These are phyloP conservation scores for Nymphaea thermarum DNA, from an alignment of 164 flowering plant genomes.

Conservation along the genomic window DNA sequence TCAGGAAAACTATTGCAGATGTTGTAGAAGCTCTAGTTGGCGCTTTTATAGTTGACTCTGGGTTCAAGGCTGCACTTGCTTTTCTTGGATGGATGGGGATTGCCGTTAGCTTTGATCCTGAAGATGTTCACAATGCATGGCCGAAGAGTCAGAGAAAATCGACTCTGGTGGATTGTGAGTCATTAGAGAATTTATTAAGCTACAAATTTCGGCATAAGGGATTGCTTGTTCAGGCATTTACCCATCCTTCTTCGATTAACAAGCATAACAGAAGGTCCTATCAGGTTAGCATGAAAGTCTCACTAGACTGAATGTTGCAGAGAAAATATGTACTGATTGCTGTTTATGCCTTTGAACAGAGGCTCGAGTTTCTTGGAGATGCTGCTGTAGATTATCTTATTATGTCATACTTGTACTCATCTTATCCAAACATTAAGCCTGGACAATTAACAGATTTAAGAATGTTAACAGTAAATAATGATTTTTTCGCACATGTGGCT, in stretches of 20 bases:
- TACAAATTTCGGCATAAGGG: constrained; percentile 57
- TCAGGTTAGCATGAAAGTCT: constrained; percentile 43
- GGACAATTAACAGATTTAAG: constrained; percentile 92
- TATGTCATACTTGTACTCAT: constrained; percentile 80
- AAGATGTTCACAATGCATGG: constrained; percentile 31
- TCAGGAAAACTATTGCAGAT: constrained; percentile 82
- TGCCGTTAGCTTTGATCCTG: constrained; percentile 44
- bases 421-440: constrained; percentile 78
- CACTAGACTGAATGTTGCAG: background rate
- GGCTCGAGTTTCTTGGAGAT: constrained; percentile 97
- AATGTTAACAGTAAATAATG: constrained; percentile 60
- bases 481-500: constrained; percentile 68
- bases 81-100: constrained; percentile 90
- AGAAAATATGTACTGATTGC: constrained; percentile 1
- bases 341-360: constrained; percentile 30
- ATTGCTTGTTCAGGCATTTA: constrained; percentile 76
- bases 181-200: constrained; percentile 43
- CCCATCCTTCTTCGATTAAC: constrained; percentile 72
- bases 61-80: constrained; percentile 80
- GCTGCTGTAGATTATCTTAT: constrained; percentile 91
- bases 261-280: constrained; percentile 81
- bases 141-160: constrained; percentile 30
- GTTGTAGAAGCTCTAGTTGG: constrained; percentile 90
- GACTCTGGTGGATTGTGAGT: constrained; percentile 37
- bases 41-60: constrained; percentile 84